Evolutionary conservation across 75 land plant species (phyloP).

Genomic region (Pseudotsuga menziesii): DNA sequence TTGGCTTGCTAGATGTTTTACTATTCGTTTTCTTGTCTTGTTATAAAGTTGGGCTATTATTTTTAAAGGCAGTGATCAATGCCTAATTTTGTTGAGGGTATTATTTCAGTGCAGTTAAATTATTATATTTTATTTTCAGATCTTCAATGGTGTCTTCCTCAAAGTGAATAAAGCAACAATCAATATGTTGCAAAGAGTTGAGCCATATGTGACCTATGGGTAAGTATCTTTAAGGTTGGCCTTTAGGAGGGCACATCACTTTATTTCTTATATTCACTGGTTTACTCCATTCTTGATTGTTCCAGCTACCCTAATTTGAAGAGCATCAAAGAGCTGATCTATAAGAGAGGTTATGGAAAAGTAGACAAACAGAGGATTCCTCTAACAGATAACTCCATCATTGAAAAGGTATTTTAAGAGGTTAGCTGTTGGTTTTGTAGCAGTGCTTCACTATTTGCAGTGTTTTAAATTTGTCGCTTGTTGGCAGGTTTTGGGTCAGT

Average conservation of each 20-base stretch:
- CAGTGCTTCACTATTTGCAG: neutral
- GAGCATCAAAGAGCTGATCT: conserved; percentile 74
- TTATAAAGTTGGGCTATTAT: neutral
- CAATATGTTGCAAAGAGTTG: conserved; percentile 72
- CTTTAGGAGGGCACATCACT: neutral
- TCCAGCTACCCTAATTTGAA: conserved; percentile 73
- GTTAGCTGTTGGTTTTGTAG: neutral
- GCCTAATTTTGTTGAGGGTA: neutral
- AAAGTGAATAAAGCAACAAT: conserved; percentile 80
- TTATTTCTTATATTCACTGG: neutral
- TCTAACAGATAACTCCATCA: conserved; percentile 63
- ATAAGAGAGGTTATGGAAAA: conserved; percentile 81
- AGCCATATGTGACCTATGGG: conserved; percentile 87
- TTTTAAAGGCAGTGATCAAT: neutral
- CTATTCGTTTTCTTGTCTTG: neutral
- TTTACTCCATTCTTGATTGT: neutral
- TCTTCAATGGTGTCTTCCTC: conserved; percentile 75
- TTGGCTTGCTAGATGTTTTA: neutral
- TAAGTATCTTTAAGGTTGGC: conserved; percentile 13
- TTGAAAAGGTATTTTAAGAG: conserved; percentile 52
- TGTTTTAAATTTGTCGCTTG: neutral
- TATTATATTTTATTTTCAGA: conserved; percentile 26
- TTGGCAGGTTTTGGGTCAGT: conserved; percentile 52
- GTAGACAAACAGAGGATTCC: conserved; percentile 60
- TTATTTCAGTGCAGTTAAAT: neutral